These are phyloP conservation scores for Eimeria tenella DNA, from an alignment of 169 alveolate genomes.

Conservation along the genomic window DNA sequence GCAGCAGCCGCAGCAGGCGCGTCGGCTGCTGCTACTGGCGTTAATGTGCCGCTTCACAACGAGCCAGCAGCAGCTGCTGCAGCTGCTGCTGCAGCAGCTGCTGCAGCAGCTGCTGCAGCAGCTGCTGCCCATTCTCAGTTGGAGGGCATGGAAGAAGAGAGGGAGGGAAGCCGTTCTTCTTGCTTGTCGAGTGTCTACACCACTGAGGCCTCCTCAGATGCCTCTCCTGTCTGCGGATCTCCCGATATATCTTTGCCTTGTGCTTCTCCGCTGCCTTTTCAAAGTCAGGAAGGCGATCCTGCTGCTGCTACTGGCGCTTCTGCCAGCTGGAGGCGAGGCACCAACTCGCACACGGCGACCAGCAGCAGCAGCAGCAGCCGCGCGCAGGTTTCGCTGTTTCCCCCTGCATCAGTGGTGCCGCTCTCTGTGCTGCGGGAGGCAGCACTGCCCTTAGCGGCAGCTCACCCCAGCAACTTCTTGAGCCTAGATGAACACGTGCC, in stretches of 20 bases:
- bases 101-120: neutral
- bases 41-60: neutral
- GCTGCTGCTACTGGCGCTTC: neutral
- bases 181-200: neutral
- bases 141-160: neutral
- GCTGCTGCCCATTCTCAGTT: neutral
- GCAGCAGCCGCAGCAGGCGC: conserved; percentile 30
- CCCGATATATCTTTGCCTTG: neutral
- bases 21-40: neutral
- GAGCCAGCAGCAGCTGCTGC: conserved; percentile 1
- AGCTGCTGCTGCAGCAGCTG: conserved; percentile 8
- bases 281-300: neutral
- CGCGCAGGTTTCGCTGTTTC: neutral
- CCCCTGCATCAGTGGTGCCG: neutral
- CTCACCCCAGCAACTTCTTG: conserved; percentile 15
- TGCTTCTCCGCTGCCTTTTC: neutral
- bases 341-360: neutral
- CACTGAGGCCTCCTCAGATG: conserved; percentile 18
- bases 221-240: conserved; percentile 8
- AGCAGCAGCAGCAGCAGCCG: conserved; percentile 39
- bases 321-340: neutral
- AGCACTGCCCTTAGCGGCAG: neutral
- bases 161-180: neutral
- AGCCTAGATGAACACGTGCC: conserved; percentile 5
- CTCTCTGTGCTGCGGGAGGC: neutral